A percentile compares a stretch with the other conserved stretches of the same genome.
These are phyloP conservation scores for Porcisia hertigi DNA, from an alignment of 208 protist species.

Conservation along the genomic window DNA sequence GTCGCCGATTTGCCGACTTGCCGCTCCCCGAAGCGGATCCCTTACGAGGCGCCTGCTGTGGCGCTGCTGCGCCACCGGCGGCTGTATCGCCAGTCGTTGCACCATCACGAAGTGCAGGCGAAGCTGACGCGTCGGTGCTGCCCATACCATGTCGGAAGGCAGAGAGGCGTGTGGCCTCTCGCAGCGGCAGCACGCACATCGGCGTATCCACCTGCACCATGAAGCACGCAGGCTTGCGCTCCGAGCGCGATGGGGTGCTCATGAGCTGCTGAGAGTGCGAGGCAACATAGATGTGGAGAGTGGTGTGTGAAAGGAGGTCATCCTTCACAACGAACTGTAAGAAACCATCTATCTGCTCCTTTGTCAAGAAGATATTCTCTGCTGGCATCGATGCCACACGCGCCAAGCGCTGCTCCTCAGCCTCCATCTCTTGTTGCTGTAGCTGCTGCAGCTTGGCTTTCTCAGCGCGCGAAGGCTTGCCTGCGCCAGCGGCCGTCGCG, in stretches of 20 bases:
- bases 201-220: conserved; percentile 50
- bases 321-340: conserved; percentile 47
- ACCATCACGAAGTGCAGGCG: neutral
- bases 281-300: conserved; percentile 41
- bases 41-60: neutral
- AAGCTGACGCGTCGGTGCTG: neutral
- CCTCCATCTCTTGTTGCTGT: conserved; percentile 53
- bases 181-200: conserved; percentile 40
- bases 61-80: neutral
- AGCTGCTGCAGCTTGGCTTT: conserved; percentile 45
- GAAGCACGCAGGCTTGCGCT: conserved; percentile 17
- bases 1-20: neutral
- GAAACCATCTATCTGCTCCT: conserved; percentile 46
- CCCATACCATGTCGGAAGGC: neutral
- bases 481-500: conserved; percentile 9
- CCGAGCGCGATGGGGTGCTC: conserved; percentile 9
- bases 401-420: conserved; percentile 56
- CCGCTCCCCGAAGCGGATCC: neutral
- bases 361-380: conserved; percentile 72
- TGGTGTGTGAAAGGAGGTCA: conserved; percentile 59
- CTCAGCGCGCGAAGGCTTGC: conserved; percentile 41
- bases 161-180: conserved; percentile 23
- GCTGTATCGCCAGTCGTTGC: neutral
- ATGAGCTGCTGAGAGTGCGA: conserved; percentile 9
- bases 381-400: conserved; percentile 48